These are phyloP conservation scores for Anthoceros angustus DNA, from an alignment of 225 moss, liverwort and hornwort species.

Conservation along the genomic window DNA sequence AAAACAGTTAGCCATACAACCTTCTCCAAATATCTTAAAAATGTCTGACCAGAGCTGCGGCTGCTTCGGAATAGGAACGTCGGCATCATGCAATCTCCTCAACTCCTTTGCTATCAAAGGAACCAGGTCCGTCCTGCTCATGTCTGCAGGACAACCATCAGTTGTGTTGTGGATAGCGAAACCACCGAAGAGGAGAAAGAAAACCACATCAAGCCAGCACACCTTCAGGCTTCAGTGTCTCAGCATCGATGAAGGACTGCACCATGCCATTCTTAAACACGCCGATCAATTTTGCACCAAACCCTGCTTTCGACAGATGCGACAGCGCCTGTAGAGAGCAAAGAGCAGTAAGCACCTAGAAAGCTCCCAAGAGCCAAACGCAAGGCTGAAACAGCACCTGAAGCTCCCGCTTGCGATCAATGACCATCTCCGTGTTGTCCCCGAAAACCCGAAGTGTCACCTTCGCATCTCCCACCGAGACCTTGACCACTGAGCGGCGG, in stretches of 20 bases:
- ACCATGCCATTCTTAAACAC: slow-evolving; percentile 90
- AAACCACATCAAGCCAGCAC: neutral
- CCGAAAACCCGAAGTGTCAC: slow-evolving; percentile 1
- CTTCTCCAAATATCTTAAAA: slow-evolving; percentile 58
- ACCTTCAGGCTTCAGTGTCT: slow-evolving; percentile 64
- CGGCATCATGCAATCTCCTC: slow-evolving; percentile 54
- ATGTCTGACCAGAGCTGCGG: slow-evolving; percentile 77
- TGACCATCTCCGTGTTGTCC: neutral
- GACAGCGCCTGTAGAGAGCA: slow-evolving; percentile 33
- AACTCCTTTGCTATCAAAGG: slow-evolving; percentile 65
- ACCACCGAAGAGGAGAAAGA: neutral
- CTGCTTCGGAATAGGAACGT: slow-evolving; percentile 48
- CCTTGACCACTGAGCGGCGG: neutral
- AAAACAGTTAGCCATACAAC: slow-evolving; percentile 15
- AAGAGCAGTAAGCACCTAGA: neutral
- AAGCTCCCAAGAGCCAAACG: neutral
- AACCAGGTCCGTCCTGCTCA: slow-evolving; percentile 44
- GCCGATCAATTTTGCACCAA: slow-evolving; percentile 76
- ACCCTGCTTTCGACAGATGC: slow-evolving; percentile 61
- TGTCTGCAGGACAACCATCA: slow-evolving; percentile 24
- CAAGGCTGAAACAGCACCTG: neutral
- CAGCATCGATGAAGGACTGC: slow-evolving; percentile 59
- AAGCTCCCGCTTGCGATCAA: slow-evolving; percentile 3
- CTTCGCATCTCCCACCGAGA: neutral
- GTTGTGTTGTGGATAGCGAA: neutral